Evolutionary conservation across 2,329 filamentous ascomycete genomes (phyloP).

Genomic region (Pseudogymnoascus sp.): DNA sequence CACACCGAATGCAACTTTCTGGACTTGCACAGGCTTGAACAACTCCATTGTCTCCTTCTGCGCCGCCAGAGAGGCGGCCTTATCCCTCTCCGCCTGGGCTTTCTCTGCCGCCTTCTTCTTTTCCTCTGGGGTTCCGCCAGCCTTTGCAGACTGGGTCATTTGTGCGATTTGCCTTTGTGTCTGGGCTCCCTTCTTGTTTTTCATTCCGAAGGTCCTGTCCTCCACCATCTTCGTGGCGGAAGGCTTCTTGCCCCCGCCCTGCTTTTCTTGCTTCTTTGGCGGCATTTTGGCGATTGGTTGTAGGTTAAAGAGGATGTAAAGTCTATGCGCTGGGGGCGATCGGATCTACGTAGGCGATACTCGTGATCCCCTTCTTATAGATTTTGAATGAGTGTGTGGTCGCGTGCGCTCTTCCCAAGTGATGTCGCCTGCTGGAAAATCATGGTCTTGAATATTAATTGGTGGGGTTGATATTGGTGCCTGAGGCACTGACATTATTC

Average conservation of each 20-base stretch:
- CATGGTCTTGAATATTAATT: conserved; percentile 11
- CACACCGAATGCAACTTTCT: conserved; percentile 95
- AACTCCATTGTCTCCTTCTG: conserved; percentile 73
- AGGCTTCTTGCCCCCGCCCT: conserved; percentile 48
- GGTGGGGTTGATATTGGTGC: conserved; percentile 6
- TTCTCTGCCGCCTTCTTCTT: conserved; percentile 70
- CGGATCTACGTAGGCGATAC: conserved; percentile 3
- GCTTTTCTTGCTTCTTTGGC: conserved; percentile 55
- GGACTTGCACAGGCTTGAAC: conserved; percentile 85
- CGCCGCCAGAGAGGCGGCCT: conserved; percentile 80
- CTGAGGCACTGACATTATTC: not conserved
- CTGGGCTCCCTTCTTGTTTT: conserved; percentile 94
- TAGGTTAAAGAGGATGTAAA: not conserved
- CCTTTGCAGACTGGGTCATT: conserved; percentile 65
- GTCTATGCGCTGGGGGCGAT: not conserved
- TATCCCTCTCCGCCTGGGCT: conserved; percentile 71
- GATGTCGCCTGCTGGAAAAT: conserved; percentile 10
- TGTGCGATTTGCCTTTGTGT: conserved; percentile 88
- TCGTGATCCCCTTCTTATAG: conserved; percentile 8
- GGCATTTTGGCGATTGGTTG: conserved; percentile 51
- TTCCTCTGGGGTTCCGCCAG: conserved; percentile 74
- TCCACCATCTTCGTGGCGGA: conserved; percentile 53
- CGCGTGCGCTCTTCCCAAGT: conserved; percentile 4
- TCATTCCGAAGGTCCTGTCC: conserved; percentile 99
- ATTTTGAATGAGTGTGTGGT: conserved; percentile 8